Percentiles rank a stretch among this genome's conserved stretches.
These are phyloP conservation scores for Acanthamoeba culbertsoni DNA, from an alignment of 208 protist species.

Conservation along the genomic window DNA sequence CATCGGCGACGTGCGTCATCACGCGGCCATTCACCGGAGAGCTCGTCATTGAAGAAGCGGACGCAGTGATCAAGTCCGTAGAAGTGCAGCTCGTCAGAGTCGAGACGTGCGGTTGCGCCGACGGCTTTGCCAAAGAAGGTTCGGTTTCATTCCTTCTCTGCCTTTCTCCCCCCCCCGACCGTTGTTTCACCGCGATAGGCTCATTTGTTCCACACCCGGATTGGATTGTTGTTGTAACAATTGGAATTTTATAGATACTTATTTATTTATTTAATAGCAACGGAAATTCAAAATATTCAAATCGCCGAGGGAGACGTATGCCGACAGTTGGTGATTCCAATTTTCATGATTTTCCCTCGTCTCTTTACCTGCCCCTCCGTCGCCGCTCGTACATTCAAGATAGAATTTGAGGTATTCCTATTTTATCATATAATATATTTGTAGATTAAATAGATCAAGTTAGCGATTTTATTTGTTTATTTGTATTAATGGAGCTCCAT, in stretches of 20 bases:
- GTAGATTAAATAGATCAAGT: background rate
- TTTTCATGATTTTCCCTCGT: conserved; percentile 89
- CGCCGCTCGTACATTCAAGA: conserved; percentile 81
- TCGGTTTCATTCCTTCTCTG: background rate
- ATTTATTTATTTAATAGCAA: no score
- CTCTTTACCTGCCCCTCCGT: conserved; percentile 88
- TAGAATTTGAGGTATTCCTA: conserved; percentile 80
- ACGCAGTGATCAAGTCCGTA: conserved; percentile 82
- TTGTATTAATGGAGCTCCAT: background rate
- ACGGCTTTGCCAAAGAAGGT: conserved; percentile 77
- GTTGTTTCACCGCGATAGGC: no score
- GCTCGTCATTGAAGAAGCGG: conserved; percentile 78
- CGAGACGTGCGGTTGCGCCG: conserved; percentile 83
- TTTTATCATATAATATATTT: background rate
- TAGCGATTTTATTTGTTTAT: background rate
- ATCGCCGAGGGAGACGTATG: conserved; percentile 85
- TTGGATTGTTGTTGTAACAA: no score
- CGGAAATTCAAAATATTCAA: conserved; percentile 89
- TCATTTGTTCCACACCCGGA: no score
- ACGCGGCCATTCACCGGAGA: conserved; percentile 81
- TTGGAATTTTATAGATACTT: no score
- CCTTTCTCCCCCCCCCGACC: conserved; percentile 1
- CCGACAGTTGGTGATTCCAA: conserved; percentile 78
- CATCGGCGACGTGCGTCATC: conserved; percentile 80
- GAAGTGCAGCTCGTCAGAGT: conserved; percentile 90